phyloP scores from a whole-genome alignment of 2,329 filamentous ascomycete genomes.

The Fusarium mangiferae region DNA sequence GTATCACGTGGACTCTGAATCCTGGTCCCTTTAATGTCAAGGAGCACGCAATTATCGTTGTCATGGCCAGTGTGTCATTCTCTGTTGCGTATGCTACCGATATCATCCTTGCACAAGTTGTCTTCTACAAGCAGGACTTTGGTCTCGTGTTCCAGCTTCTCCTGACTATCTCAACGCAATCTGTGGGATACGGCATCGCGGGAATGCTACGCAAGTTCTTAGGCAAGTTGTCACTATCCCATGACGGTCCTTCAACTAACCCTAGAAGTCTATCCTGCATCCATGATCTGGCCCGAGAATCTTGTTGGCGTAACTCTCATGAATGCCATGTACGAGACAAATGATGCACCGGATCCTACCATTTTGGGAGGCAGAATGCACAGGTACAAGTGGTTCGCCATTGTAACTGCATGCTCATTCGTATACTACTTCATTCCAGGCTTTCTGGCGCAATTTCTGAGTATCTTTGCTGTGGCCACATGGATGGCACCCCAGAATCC shows the following conservation, averaged over 20 bases:
- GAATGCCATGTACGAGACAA: conserved; percentile 76
- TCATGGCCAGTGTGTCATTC: conserved; percentile 78
- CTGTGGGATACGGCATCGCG: conserved; percentile 75
- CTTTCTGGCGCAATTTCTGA: conserved; percentile 74
- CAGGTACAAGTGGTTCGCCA: conserved; percentile 71
- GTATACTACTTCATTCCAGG: conserved; percentile 77
- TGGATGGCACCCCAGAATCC: conserved; percentile 77
- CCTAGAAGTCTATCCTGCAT: conserved; percentile 66
- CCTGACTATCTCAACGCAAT: conserved; percentile 74
- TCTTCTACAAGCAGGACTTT: conserved; percentile 78
- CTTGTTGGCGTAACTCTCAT: conserved; percentile 75
- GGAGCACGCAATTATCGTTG: conserved; percentile 74
- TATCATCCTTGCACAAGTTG: conserved; percentile 75
- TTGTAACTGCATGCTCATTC: conserved; percentile 67
- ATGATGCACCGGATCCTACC: conserved; percentile 59
- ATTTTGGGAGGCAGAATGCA: conserved; percentile 73
- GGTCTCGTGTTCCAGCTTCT: conserved; percentile 74
- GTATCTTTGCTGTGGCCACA: conserved; percentile 76
- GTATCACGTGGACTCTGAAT: conserved; percentile 67
- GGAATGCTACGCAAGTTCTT: conserved; percentile 74
- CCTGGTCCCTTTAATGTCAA: conserved; percentile 77
- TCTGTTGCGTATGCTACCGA: conserved; percentile 78
- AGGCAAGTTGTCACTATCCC: conserved; percentile 51
- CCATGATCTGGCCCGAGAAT: conserved; percentile 80
- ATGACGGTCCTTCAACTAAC: conserved; percentile 6